A percentile compares a stretch with the other conserved stretches of the same genome.
phyloP scores from a whole-genome alignment of 805 yeast genomes.

The Kregervanrija pseudodelftensis region DNA sequence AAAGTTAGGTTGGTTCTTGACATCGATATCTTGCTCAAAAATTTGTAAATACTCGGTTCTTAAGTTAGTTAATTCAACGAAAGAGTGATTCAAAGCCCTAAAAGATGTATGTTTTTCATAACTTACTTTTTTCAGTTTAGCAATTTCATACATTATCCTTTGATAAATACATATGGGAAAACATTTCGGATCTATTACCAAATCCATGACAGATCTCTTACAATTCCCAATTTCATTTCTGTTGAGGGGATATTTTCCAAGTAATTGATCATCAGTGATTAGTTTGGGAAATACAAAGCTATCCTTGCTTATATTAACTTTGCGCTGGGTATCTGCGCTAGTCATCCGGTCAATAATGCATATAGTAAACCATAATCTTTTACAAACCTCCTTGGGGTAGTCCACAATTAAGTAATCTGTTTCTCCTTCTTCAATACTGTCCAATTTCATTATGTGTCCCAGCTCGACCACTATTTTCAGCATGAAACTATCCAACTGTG shows the following conservation, averaged over 20 bases:
- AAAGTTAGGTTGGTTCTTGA: no score
- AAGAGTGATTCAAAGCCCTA: neutral
- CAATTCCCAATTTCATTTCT: neutral
- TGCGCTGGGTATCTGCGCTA: neutral
- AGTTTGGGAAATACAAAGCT: neutral
- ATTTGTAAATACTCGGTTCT: no score
- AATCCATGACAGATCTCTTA: neutral
- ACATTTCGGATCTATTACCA: neutral
- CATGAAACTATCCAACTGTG: slow-evolving; percentile 1
- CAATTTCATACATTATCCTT: slow-evolving; percentile 1
- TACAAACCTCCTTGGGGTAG: slow-evolving; percentile 2
- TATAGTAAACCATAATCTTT: slow-evolving; percentile 5
- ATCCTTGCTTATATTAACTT: neutral
- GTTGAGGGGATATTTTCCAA: neutral
- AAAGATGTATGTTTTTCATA: neutral
- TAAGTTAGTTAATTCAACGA: neutral
- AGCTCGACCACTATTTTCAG: neutral
- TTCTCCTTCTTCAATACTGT: neutral
- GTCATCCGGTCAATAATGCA: slow-evolving; percentile 7
- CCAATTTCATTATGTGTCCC: neutral
- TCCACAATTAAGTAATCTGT: neutral
- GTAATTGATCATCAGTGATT: neutral
- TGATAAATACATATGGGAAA: slow-evolving; percentile 1
- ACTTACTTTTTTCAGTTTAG: neutral
- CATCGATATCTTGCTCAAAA: no score